Evolutionary conservation across 2,329 filamentous ascomycete genomes (phyloP), one percentile per base, ranked within the genome.

Genomic region (Pyrenophora teres): DNA sequence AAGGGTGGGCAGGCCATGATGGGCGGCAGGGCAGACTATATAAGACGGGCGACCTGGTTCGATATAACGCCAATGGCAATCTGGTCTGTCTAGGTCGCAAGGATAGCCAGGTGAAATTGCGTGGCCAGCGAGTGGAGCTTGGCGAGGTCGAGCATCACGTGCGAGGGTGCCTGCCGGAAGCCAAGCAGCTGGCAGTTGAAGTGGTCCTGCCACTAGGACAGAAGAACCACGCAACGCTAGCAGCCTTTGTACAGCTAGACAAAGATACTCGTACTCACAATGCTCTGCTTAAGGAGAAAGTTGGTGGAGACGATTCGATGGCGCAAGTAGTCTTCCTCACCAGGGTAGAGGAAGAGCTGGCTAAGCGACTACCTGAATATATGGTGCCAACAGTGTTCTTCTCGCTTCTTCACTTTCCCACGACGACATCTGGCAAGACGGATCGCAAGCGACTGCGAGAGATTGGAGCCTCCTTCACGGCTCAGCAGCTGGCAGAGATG

Each of bases 381-480:
- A 76, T 77, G 74, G 64, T 77, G 1, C 75, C 80, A 0, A 69
- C 69, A 0, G 72, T 74, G 9, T 80, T 76, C 45, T 74, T 81
- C 8, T 71, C 75, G 0, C 56, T 81, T 27, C 74, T 68, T 18
- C 51, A 70, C 6, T 63, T 82, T 16, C 80, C 80, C 0, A 61
- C 74, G 1, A 61, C 78, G 5, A 65, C 74, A 1, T 80, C 79
- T 5, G 73, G 77, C 0, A 82, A 82, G 40, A 50, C 54, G 3
- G 59, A 70, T 40, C 56, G 65, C 2, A 64, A 58, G 50, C 33
- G 40, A 12, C 40, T 70, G 4, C 54, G 50, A 2, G 49, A 59
- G 4, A 58, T 62, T n/a, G 63, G 58, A 16, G 35, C n/a, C 4
- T 48, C 45, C 3, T 40, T 31, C 1, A 36, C 40, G 1, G 10